Evolutionary conservation across 164 flowering plant genomes (phyloP), one percentile per base, ranked within the genome.

Genomic region (Macadamia integrifolia): DNA sequence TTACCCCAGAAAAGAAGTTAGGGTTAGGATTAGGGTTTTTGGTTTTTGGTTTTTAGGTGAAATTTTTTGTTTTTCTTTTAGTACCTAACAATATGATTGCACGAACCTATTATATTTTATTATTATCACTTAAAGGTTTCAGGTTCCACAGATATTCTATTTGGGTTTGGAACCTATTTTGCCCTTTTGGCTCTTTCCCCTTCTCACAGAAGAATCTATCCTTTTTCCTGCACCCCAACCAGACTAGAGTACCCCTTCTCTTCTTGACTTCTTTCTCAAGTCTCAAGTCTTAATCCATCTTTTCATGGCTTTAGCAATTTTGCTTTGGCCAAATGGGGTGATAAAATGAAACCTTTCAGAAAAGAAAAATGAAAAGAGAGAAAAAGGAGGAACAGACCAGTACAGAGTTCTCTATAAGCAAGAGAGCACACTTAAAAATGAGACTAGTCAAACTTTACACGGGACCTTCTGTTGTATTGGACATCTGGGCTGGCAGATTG

Each of bases 81-180:
- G 69, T 52, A 56, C 65, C 35, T 60, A 49, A 44, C 67, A 66
- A 72, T 72, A 79, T 71, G 66, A 77, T 84, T 79, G 81, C 76
- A 74, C 71, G 74, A 80, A 78, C 46, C 60, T 64, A 49, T 15
- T 50, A 28, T 6, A 30, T 46, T 35, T 2, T 35, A 58, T 71
- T 31, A 60, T 60, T 40, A 66, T 40, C 18, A 6, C 7, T 46
- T 46, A 35, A 23, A 23, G 23, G 3, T 35, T 2, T 46, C 3
- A 23, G 67, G 35, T 52, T 29, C 46, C 42, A 72, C 67, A 82
- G 74, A 80, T 72, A 62, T 74, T 72, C 67, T 52, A 40, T 59
- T 66, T 3, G 12, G 50, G 28, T 59, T 66, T 46, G 1, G 50
- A 46, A 11, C 50, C 50, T 8, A 46, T 46, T 46, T 46, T 43